A percentile compares a stretch with the other conserved stretches of the same genome.
These are phyloP conservation scores for Agrostemma githago DNA, from an alignment of 148 eudicot genomes.

Conservation along the genomic window DNA sequence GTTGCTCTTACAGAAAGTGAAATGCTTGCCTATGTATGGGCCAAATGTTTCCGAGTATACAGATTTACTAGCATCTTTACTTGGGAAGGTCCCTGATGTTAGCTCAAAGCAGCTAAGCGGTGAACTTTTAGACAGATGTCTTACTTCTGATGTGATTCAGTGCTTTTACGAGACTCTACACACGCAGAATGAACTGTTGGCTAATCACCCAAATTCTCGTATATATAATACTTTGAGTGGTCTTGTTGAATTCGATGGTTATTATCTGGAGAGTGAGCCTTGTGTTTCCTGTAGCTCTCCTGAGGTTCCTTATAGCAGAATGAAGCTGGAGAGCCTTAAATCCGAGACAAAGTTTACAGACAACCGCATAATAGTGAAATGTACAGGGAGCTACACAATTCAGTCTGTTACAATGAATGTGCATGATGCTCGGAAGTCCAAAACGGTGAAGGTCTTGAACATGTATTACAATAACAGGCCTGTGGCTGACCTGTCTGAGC, in stretches of 20 bases:
- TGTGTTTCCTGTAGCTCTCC: slow-evolving; percentile 99
- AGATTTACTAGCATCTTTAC: slow-evolving; percentile 67
- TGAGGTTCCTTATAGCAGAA: slow-evolving; percentile 91
- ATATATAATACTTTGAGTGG: slow-evolving; percentile 94
- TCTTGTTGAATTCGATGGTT: slow-evolving; percentile 99
- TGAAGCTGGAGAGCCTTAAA: slow-evolving; percentile 92
- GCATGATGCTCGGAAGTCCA: slow-evolving; percentile 98
- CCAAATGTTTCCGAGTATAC: slow-evolving; percentile 85
- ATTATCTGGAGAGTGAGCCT: slow-evolving; percentile 99
- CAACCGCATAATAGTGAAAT: slow-evolving; percentile 97
- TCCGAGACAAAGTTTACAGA: slow-evolving; percentile 97
- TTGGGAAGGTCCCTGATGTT: slow-evolving; percentile 72
- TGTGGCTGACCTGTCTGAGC: slow-evolving; percentile 91
- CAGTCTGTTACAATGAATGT: slow-evolving; percentile 99
- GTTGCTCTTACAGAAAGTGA: slow-evolving; percentile 72
- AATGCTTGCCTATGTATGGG: slow-evolving; percentile 85
- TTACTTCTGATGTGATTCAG: slow-evolving; percentile 81
- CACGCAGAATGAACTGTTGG: slow-evolving; percentile 87
- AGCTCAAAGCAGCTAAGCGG: slow-evolving; percentile 55
- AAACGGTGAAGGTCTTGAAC: slow-evolving; percentile 97
- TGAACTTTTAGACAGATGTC: slow-evolving; percentile 79
- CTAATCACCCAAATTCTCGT: slow-evolving; percentile 97
- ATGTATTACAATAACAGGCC: slow-evolving; percentile 98
- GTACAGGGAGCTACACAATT: slow-evolving; percentile 98
- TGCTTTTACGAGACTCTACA: slow-evolving; percentile 90